Base-by-base conservation (phyloP, 225 moss, liverwort and hornwort species). In the Physcomitrellopsis africana region DNA sequence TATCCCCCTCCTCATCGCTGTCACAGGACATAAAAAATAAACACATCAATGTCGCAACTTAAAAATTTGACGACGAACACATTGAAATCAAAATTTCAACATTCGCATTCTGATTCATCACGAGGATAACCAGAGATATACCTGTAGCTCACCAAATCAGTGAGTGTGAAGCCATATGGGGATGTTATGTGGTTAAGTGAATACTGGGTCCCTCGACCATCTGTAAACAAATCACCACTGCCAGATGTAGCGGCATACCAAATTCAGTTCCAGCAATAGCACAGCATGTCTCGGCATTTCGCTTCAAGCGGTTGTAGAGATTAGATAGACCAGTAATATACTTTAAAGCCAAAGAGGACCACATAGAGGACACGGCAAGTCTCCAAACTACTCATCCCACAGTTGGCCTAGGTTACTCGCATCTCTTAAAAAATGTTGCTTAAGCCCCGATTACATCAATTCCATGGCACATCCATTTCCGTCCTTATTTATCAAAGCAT, bases 81-180 rank as follows among this genome's bases (percentile, higher is more conserved):
- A 43, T 55, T 32, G 22, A 27, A 60, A 73, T 29, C 12, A 44
- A 63, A 16, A 17, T 52, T 42, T 45, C 12, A 55, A 19, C 14
- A 52, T 56, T 78, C 46, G 78, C 24, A 61, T 55, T 70, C 66
- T 61, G 13, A 17, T 5, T 5, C 5, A 20, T 17, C 17, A 55
- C 1, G 19, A 17, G 54, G 32, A 56, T n/a, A 55, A 14, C 44
- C 14, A 53, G 45, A 47, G 27, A 45, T 56, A 16, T 79, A 96
- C 95, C 95, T 96, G 87, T 92, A 96, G 85, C 84, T 94, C 60
- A 96, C 96, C 53, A 96, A 85, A 76, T 96, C 96, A 60, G 96
- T 93, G 73, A 96, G 96, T 14, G 96, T 96, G 61, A 92, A 81
- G n/a, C 93, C 93, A 68, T 85, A 83, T 54, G 90, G 85, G 22